Evolutionary conservation across 768 basidiomycete genomes (phyloP).

Genomic region (Kwoniella mangroviensis): DNA sequence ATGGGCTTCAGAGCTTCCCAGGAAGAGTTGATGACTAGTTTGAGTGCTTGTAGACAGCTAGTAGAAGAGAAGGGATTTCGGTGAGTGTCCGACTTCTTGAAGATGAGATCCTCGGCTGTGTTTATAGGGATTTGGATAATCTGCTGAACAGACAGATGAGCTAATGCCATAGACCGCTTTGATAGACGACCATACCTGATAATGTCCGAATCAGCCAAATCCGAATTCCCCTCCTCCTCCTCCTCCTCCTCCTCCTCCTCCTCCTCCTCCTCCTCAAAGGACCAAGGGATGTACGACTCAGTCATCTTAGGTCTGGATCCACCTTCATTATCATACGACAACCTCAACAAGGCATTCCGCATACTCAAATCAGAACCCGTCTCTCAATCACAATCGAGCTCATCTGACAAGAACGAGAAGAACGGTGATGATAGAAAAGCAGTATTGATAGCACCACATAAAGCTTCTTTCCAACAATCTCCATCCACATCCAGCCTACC

Average conservation of each 20-base stretch:
- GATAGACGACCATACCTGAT: constrained; percentile 57
- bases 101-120: no score
- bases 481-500: constrained; percentile 58
- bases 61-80: constrained; percentile 61
- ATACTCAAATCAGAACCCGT: constrained; percentile 63
- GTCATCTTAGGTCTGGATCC: constrained; percentile 72
- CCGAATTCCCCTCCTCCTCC: constrained; percentile 56
- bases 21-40: constrained; percentile 68
- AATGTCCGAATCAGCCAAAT: constrained; percentile 61
- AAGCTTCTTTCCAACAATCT: constrained; percentile 61
- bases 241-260: constrained; percentile 1
- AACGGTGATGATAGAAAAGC: constrained; percentile 34
- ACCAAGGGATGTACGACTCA: constrained; percentile 61
- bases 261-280: no score
- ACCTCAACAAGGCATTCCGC: constrained; percentile 71
- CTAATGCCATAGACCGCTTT: no score
- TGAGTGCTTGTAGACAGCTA: constrained; percentile 65
- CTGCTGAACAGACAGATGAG: no score
- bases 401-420: not conserved
- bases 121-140: no score
- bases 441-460: constrained; percentile 67
- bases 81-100: constrained; percentile 41
- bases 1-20: constrained; percentile 64
- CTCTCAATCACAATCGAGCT: constrained; percentile 9
- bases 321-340: constrained; percentile 62